Base-by-base conservation (phyloP, 768 basidiomycete species). In the Suillus subluteus region DNA sequence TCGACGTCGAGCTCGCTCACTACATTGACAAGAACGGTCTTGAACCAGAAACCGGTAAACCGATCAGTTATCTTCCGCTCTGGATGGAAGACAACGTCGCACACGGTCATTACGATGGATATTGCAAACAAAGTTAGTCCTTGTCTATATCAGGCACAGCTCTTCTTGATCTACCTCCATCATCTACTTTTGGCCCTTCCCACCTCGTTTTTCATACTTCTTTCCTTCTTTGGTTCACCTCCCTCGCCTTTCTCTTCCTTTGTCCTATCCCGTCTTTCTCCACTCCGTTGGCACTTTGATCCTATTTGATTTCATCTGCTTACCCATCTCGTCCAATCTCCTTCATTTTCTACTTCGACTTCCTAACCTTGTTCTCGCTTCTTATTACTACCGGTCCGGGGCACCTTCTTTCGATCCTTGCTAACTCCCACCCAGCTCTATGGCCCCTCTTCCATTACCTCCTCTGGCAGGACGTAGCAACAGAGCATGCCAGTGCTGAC, bases 381-480 rank as follows among this genome's bases (percentile, higher is more conserved):
- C 16, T 15, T 63, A 62, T 38, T 43, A 9, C 26, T 32, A 21
- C 54, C 55, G 41, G 16, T 1, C 58, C 32, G 52, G 37, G 38
- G n/a, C 13, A 2, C 18, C 62, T 35, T 64, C 58, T 30, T 26
- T 26, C 26, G 2, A 30, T 26, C 16, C 30, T 55, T 55, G 54
- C 54, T 55, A 18, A 55, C 54, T 5, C 23, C 32, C 21, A 62
- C 30, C 0, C 72, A 97, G 95, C 90, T 46, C 88, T 99, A 54
- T 99, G 97, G 96, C 97, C 97, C 1, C 82, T 98, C 50, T 98
- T 99, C 87, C 98, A 99, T 80, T 99, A 99, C 76, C 88, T 99
- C 65, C 90, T 98, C 64, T 98, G 96, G 92, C 96, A 97, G 77
- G 98, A 99, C 75, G 94, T 96, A 66, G 92, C 92, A 11, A 91